phyloP scores from a whole-genome alignment of 306 rosid genomes.

The Fragaria nilgerrensis region DNA sequence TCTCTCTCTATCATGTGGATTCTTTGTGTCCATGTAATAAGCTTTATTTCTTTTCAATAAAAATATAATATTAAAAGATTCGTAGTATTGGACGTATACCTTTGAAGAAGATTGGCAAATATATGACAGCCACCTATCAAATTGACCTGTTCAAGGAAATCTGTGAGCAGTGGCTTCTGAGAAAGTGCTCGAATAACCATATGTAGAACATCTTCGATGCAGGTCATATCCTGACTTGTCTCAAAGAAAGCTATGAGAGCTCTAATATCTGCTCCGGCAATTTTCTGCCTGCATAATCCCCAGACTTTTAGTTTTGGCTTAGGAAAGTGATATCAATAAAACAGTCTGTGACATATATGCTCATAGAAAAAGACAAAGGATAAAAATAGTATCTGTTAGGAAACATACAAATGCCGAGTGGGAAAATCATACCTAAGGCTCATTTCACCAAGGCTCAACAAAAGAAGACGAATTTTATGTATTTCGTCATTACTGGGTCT shows the following conservation, averaged over 20 bases:
- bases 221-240: constrained; percentile 80
- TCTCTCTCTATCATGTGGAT: neutral
- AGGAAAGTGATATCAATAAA: constrained; percentile 16
- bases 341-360: constrained; percentile 8
- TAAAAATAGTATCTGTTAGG: neutral
- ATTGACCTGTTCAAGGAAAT: constrained; percentile 88
- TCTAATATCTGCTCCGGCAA: constrained; percentile 72
- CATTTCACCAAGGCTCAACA: constrained; percentile 97
- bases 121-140: constrained; percentile 71
- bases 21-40: neutral
- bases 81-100: constrained; percentile 40
- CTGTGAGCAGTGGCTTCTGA: constrained; percentile 71
- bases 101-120: constrained; percentile 94
- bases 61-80: neutral
- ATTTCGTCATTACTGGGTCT: constrained; percentile 77
- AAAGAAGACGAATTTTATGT: constrained; percentile 89
- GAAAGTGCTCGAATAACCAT: constrained; percentile 91
- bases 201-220: constrained; percentile 93
- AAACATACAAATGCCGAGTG: neutral
- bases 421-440: constrained; percentile 67
- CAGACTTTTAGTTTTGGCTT: constrained; percentile 22
- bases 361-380: constrained; percentile 20
- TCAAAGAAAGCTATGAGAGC: constrained; percentile 88
- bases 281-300: constrained; percentile 67
- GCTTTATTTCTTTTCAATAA: neutral